Evolutionary conservation across 140 eudicot species (phyloP).

Genomic region (Ambrosia hybrid): DNA sequence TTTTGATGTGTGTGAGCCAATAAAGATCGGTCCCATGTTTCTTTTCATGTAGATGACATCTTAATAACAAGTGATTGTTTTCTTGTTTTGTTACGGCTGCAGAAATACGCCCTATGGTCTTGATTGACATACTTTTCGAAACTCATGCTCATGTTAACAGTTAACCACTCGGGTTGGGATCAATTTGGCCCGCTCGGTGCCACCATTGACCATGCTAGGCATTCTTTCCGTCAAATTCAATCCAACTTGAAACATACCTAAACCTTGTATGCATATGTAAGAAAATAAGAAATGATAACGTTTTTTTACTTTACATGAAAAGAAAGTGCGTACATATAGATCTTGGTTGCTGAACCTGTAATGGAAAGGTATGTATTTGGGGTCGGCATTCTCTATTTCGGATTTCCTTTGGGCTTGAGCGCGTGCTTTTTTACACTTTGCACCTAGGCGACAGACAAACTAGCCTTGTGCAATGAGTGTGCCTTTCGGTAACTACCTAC

Average conservation of each 20-base stretch:
- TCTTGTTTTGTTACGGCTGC: neutral
- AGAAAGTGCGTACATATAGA: too few species aligned
- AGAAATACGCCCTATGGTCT: neutral
- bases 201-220: neutral
- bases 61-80: neutral
- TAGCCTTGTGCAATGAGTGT: too few species aligned
- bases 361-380: too few species aligned
- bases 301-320: too few species aligned
- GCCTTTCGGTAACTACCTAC: too few species aligned
- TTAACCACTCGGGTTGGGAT: neutral
- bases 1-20: slow-evolving; percentile 30
- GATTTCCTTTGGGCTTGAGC: too few species aligned
- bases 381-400: too few species aligned
- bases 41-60: slow-evolving; percentile 4
- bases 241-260: neutral
- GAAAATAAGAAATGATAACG: too few species aligned
- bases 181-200: neutral
- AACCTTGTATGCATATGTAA: too few species aligned
- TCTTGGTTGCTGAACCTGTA: too few species aligned
- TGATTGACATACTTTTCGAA: neutral
- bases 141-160: neutral
- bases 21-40: slow-evolving; percentile 16
- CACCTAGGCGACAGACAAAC: too few species aligned
- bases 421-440: too few species aligned
- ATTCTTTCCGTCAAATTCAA: neutral